Evolutionary conservation across 2,329 filamentous ascomycete genomes (phyloP), one percentile per base, ranked within the genome.

Genomic region (Phyllosticta citrichinensis): DNA sequence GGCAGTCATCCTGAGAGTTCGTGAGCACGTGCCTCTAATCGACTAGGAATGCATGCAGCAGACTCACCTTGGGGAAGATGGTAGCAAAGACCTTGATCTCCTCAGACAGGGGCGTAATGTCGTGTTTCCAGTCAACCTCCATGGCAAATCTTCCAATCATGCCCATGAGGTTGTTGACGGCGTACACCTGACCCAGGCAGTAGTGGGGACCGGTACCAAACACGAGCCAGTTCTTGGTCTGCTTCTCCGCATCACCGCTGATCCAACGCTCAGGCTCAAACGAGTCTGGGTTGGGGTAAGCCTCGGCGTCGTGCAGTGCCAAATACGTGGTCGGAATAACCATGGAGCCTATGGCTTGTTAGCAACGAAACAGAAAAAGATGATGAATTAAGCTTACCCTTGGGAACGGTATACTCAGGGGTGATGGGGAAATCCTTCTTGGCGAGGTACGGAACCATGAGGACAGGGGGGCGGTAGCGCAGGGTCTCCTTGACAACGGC

Each of bases 21-120:
- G 55, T 61, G 30, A 61, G 58, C 40, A 20, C 24, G n/a, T 33
- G 54, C 14, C 14, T 25, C 33, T 52, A 27, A 47, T 47, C 35
- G 58, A 52, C 40, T 52, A 22, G 22, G 22, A 22, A 24, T 35
- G 11, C 20, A 22, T 50, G 25, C 12, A 40, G 40, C 17, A 50
- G n/a, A 61, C 59, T n/a, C 24, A 61, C 92, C 88, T 88, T 88
- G 61, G 94, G 94, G 82, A 99, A 99, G 68, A 99, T 96, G 27
- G 91, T 97, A 51, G 94, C 94, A 77, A 97, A 99, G 66, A 97
- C 93, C 80, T 96, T 93, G 76, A 99, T 97, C 75, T 96, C 87
- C 78, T 99, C 94, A 0, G 90, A 96, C 62, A 80, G 71, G 0
- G 88, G 85, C 11, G 94, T 97, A 19, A 91, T 77, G 72, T 91